phyloP scores from a whole-genome alignment of 768 basidiomycete species.

The Tulasnella sp. region DNA sequence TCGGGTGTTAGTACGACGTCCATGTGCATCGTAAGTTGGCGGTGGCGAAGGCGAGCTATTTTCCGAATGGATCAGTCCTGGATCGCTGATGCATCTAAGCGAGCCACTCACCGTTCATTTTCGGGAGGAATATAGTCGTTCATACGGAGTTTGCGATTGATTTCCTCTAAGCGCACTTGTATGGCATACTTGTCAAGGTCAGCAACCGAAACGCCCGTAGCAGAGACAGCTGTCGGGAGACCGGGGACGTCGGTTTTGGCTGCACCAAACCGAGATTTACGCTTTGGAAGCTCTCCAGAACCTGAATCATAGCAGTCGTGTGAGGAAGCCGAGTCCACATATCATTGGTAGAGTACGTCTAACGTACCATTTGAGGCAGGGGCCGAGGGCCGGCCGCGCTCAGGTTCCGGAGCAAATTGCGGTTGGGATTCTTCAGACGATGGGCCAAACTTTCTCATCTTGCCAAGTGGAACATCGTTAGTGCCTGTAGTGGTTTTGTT shows the following conservation, averaged over 20 bases:
- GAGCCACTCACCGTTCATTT: constrained; percentile 54
- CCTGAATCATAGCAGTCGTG: neutral
- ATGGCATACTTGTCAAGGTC: constrained; percentile 98
- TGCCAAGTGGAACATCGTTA: constrained; percentile 82
- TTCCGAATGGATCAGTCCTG: constrained; percentile 15
- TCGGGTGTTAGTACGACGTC: constrained; percentile 95
- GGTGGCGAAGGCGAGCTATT: constrained; percentile 94
- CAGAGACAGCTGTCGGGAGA: constrained; percentile 86
- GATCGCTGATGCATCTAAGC: constrained; percentile 1
- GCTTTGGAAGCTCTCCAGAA: constrained; percentile 63
- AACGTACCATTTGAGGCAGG: constrained; percentile 41
- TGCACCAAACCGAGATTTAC: constrained; percentile 97
- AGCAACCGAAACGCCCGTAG: constrained; percentile 85
- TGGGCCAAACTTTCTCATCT: constrained; percentile 84
- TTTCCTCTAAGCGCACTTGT: constrained; percentile 91
- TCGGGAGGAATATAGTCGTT: constrained; percentile 96
- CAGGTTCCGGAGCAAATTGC: constrained; percentile 58
- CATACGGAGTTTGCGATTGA: constrained; percentile 84
- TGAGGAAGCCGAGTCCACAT: constrained; percentile 32
- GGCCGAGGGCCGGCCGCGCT: constrained; percentile 2
- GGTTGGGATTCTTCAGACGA: constrained; percentile 75
- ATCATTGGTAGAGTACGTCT: constrained; percentile 57
- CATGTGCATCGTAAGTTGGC: constrained; percentile 93
- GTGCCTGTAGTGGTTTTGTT: constrained; percentile 86
- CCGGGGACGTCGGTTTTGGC: constrained; percentile 85